Percentiles rank a stretch among this genome's conserved stretches.
Conservation (phyloP, 2,329 filamentous ascomycete genomes). For the Lithohypha guttulata region DNA sequence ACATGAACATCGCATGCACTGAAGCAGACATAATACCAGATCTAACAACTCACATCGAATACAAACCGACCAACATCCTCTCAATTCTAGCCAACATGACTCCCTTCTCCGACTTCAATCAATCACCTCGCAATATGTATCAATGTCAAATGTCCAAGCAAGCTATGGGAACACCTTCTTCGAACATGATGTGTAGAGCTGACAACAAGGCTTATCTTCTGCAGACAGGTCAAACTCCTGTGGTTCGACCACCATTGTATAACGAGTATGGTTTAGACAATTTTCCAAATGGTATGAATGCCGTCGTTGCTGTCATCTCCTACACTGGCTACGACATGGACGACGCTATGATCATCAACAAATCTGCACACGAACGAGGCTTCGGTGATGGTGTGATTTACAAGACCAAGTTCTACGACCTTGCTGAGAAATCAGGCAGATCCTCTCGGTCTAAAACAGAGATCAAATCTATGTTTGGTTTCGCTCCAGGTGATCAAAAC, state of each 20-base stretch:
- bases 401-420: constrained; percentile 86
- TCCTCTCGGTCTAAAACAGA: constrained; percentile 56
- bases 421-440: constrained; percentile 55
- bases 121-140: constrained; percentile 98
- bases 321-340: constrained; percentile 99
- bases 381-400: constrained; percentile 95
- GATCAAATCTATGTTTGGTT: constrained; percentile 78
- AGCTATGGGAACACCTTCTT: constrained; percentile 92
- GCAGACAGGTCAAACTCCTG: constrained; percentile 90
- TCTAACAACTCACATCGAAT: constrained; percentile 85
- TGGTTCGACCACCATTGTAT: constrained; percentile 83
- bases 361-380: constrained; percentile 87
- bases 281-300: constrained; percentile 93
- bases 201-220: constrained; percentile 96
- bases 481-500: constrained; percentile 45
- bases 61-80: constrained; percentile 88
- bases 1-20: constrained; percentile 95
- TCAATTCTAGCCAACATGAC: constrained; percentile 98
- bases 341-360: constrained; percentile 99
- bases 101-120: constrained; percentile 97
- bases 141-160: constrained; percentile 99
- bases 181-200: constrained; percentile 72
- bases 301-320: constrained; percentile 92
- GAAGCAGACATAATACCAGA: constrained; percentile 79
- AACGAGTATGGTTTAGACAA: constrained; percentile 96